phyloP scores from a whole-genome alignment of 768 basidiomycete genomes.

The Hypholoma sublateritium region DNA sequence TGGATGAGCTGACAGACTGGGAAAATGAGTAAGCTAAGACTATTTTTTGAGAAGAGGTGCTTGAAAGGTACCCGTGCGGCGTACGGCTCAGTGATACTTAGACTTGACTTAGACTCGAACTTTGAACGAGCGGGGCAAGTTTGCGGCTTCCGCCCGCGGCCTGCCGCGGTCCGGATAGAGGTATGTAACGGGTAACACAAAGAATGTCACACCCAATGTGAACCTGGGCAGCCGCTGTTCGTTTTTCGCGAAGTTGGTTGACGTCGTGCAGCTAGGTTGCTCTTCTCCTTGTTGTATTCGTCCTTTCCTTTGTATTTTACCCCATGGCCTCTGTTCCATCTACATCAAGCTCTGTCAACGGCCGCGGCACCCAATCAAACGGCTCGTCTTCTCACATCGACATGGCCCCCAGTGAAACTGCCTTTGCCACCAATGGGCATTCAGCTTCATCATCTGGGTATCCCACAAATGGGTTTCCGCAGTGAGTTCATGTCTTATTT shows the following conservation, averaged over 20 bases:
- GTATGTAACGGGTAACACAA: conserved; percentile 5
- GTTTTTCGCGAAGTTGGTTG: conserved; percentile 9
- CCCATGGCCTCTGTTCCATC: conserved; percentile 39
- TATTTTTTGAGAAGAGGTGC: too few species aligned
- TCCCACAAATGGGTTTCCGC: conserved; percentile 56
- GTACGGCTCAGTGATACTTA: too few species aligned
- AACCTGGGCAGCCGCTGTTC: neutral
- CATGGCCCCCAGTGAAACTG: conserved; percentile 31
- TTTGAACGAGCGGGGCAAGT: too few species aligned
- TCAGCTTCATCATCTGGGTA: conserved; percentile 42
- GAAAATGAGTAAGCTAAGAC: too few species aligned
- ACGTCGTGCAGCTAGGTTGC: conserved; percentile 10
- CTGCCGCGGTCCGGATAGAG: neutral
- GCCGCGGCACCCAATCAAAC: conserved; percentile 49
- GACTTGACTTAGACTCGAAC: too few species aligned
- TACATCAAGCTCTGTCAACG: conserved; percentile 49
- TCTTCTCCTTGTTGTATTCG: conserved; percentile 13
- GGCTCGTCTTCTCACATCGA: conserved; percentile 43
- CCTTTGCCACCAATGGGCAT: conserved; percentile 33
- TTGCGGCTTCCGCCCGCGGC: too few species aligned
- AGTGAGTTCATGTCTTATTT: conserved; percentile 42
- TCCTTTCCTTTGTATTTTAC: conserved; percentile 8
- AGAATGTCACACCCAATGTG: neutral
- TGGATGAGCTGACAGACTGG: too few species aligned
- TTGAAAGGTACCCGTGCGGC: too few species aligned